phyloP scores from a whole-genome alignment of 192 early-diverging fungal species.

The Rhizophagus sp. region DNA sequence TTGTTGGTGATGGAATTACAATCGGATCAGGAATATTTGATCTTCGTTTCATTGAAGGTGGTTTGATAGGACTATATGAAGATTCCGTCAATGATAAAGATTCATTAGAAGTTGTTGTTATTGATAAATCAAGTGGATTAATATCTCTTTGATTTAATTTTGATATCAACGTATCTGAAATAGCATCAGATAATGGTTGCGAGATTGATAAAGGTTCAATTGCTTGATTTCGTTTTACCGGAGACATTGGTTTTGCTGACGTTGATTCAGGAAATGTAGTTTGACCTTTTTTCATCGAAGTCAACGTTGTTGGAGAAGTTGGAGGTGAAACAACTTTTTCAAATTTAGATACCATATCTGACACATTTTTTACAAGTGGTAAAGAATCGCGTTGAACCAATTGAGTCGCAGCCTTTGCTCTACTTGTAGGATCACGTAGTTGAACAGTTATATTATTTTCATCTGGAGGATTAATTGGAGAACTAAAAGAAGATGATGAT shows the following conservation, averaged over 20 bases:
- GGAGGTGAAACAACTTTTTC: conserved; percentile 12
- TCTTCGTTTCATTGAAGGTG: neutral
- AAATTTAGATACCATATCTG: conserved; percentile 10
- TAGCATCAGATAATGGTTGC: neutral
- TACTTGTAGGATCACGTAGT: neutral
- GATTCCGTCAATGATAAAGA: neutral
- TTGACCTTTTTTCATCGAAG: neutral
- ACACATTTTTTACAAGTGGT: conserved; percentile 5
- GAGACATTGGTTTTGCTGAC: neutral
- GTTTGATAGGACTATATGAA: neutral
- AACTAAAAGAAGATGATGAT: neutral
- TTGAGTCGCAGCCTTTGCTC: neutral
- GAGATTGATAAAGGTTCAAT: neutral
- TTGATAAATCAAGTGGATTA: neutral
- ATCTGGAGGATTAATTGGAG: neutral
- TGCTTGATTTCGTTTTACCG: neutral
- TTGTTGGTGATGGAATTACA: neutral
- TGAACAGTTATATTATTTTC: neutral
- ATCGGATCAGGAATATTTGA: neutral
- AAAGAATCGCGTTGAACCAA: neutral
- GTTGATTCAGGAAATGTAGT: neutral
- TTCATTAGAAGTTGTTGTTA: neutral
- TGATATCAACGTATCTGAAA: neutral
- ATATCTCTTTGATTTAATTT: neutral
- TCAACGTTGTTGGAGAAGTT: conserved; percentile 2